Evolutionary conservation across 2,329 filamentous ascomycete genomes (phyloP), one percentile per base, ranked within the genome.

Genomic region (Curvularia lunata): DNA sequence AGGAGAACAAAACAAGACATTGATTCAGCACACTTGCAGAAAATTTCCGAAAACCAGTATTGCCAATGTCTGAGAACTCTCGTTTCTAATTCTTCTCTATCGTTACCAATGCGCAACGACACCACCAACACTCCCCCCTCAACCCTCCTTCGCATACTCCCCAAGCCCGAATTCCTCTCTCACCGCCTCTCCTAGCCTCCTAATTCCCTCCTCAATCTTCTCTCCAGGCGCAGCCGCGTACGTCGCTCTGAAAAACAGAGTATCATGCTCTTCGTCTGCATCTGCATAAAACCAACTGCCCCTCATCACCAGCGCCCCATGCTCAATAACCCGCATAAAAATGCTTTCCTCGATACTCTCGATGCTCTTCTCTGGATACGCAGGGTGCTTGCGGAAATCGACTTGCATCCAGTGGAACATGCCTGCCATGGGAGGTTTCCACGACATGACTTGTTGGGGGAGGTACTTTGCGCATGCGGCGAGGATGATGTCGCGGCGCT

Each of bases 321-420:
- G 85, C 3, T 88, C 85, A 54, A 97, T 88, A 62, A 88, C 88
- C 0, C 85, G 82, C 67, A 90, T 78, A 82, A 97, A 98, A 43
- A 99, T 92, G 54, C 91, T 87, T 68, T 97, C 88, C 77, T 99
- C 95, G 41, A 99, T 83, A 8, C 76, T 86, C 23, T 85, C 75
- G 46, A 91, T 80, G 48, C 77, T 79, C 63, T 75, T 74, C 9
- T 70, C 78, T 1, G 75, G 74, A 34, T 83, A 82, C 12, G 84
- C 77, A 0, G 91, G 91, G 68, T 94, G 91, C 60, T 84, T 82
- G 19, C 79, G 81, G 69, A 86, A 85, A 66, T 91, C 84, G 18
- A 95, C 80, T 51, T 85, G 82, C 56, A 95, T 79, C 91, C 91
- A 95, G 72, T 91, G 89, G 85, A 99, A 99, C 95, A 99, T 99